phyloP scores from a whole-genome alignment of 768 basidiomycete species.

The Tricholoma sp. region DNA sequence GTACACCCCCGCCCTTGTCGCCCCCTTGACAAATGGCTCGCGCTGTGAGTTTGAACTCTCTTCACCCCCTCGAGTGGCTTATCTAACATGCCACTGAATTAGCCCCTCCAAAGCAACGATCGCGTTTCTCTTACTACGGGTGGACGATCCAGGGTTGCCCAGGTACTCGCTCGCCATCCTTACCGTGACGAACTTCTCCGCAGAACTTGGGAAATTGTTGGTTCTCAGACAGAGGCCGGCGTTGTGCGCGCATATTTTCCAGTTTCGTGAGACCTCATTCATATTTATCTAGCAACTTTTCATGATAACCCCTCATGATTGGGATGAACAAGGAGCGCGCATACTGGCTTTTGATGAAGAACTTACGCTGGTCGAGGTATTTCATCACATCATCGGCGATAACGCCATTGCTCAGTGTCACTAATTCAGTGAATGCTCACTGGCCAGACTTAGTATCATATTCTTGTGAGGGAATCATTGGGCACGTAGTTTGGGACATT shows the following conservation, averaged over 20 bases:
- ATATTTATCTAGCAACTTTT: neutral
- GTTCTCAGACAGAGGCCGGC: neutral
- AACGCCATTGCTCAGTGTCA: neutral
- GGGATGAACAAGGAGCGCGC: neutral
- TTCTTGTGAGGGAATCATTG: too few species aligned
- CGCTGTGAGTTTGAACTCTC: neutral
- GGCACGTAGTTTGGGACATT: too few species aligned
- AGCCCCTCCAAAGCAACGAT: neutral
- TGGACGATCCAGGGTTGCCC: neutral
- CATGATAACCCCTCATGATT: neutral
- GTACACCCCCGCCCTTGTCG: neutral
- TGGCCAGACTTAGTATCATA: too few species aligned
- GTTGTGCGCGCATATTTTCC: neutral
- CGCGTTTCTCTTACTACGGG: neutral
- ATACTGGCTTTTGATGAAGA: neutral
- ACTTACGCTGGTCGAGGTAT: neutral
- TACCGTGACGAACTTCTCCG: neutral
- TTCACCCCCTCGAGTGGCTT: neutral
- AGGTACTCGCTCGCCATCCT: neutral
- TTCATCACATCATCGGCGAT: neutral
- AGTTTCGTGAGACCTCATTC: neutral
- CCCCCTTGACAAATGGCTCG: neutral
- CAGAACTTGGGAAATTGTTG: neutral
- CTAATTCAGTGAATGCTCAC: neutral
- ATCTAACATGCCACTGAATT: neutral